Percentiles rank a stretch among this genome's conserved stretches.
phyloP scores from a whole-genome alignment of 352 stramenopile genomes.

The Phytophthora tubulina region DNA sequence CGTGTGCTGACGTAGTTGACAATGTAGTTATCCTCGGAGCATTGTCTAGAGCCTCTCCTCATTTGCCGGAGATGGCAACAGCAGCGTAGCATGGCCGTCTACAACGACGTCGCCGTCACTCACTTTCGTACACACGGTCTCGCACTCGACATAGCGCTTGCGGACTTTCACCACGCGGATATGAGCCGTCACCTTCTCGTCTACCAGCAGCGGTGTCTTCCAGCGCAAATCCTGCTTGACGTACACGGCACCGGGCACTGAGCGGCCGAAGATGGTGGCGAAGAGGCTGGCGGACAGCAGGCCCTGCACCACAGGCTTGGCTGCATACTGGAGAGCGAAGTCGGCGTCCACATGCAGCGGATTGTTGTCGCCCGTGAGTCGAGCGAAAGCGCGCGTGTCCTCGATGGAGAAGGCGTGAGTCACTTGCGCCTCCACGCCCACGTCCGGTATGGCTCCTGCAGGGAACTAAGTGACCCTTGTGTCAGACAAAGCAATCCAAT shows the following conservation, averaged over 20 bases:
- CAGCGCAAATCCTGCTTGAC: slow-evolving; percentile 78
- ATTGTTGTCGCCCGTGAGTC: slow-evolving; percentile 77
- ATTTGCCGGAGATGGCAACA: slow-evolving; percentile 45
- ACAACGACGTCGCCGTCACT: slow-evolving; percentile 63
- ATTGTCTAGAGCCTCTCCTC: slow-evolving; percentile 3
- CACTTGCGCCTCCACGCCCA: slow-evolving; percentile 70
- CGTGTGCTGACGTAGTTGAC: neutral
- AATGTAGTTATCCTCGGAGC: neutral
- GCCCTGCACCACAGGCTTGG: slow-evolving; percentile 77
- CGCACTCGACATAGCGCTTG: slow-evolving; percentile 81
- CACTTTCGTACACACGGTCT: slow-evolving; percentile 69
- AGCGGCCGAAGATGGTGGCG: slow-evolving; percentile 82
- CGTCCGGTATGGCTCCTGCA: slow-evolving; percentile 48
- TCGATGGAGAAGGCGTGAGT: slow-evolving; percentile 67
- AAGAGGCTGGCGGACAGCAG: slow-evolving; percentile 85
- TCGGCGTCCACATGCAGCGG: slow-evolving; percentile 76
- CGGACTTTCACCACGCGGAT: slow-evolving; percentile 71
- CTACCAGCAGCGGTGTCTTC: slow-evolving; percentile 67
- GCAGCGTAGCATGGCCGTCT: slow-evolving; percentile 72
- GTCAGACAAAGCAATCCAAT: neutral
- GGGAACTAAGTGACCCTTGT: slow-evolving; percentile 48
- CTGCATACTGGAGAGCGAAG: slow-evolving; percentile 41
- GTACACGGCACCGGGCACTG: slow-evolving; percentile 80
- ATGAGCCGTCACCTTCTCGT: slow-evolving; percentile 62
- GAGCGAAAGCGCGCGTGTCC: slow-evolving; percentile 72